A percentile compares a stretch with the other conserved stretches of the same genome.
Conservation (phyloP, 805 yeast species). For the Saccharomycopsis schoenii region DNA sequence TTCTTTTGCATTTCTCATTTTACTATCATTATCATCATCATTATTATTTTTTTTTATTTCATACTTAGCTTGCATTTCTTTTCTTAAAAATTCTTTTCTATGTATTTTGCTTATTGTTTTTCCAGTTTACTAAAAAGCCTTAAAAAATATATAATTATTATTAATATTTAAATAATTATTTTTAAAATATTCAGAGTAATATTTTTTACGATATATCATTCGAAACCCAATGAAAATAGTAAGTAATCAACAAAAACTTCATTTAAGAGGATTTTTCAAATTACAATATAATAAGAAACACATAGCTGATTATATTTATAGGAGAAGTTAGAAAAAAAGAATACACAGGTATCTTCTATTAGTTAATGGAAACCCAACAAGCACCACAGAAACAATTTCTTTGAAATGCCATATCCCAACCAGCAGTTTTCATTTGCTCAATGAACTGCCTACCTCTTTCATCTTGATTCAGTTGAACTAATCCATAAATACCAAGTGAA, state of each 20-base stretch:
- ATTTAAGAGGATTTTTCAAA: too few relatives aligned
- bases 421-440: slow-evolving; percentile 1
- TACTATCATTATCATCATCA: background rate
- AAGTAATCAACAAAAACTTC: background rate
- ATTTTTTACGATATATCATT: too few relatives aligned
- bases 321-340: background rate
- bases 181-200: background rate
- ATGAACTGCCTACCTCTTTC: background rate
- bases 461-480: slow-evolving; percentile 1
- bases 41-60: background rate
- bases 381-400: slow-evolving; percentile 17
- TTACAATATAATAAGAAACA: too few relatives aligned
- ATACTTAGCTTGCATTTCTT: background rate
- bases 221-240: too few relatives aligned
- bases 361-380: slow-evolving; percentile 9
- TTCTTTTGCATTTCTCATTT: background rate
- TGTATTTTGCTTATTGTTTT: background rate
- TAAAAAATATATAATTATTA: background rate
- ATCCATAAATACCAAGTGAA: slow-evolving; percentile 4
- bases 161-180: background rate
- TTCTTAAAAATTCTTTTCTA: background rate
- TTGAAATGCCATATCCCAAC: slow-evolving; percentile 18
- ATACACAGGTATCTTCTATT: background rate
- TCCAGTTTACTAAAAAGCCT: background rate
- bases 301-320: too few relatives aligned